Evolutionary conservation across 768 basidiomycete species (phyloP), one percentile per base, ranked within the genome.

Genomic region (Boletus pseudopeckii): DNA sequence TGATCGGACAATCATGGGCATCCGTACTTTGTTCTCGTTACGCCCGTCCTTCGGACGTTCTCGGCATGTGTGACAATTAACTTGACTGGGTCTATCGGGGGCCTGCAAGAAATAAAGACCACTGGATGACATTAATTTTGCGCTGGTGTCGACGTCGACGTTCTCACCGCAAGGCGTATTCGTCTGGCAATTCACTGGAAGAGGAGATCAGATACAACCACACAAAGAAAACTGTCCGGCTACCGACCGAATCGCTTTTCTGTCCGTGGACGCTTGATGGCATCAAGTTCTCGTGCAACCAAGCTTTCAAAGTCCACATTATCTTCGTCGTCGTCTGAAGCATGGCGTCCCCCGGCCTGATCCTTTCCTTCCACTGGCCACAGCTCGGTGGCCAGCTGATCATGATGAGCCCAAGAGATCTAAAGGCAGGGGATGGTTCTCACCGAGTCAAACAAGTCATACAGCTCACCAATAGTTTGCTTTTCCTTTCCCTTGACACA

Each of bases 401-500:
- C 48, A 48, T 49, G 52, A 49, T 64, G 20, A 60, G 53, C 50
- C 33, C 37, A 47, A 38, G 45, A 52, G 55, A 24, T 52, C 36
- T 17, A 46, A 43, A 14, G n/a, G 53, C 18, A 39, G 24, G 39
- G 10, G 17, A 39, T n/a, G 47, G 15, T 33, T 70, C 83, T 61
- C 57, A 91, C 91, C 48, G 79, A 79, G 54, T 91, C 87, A 50
- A 93, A 90, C 10, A 93, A 62, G 62, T 91, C 88, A 57, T 85
- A 86, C 34, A 90, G 68, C 64, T 93, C 91, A 36, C 85, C 83
- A 5, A 90, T 80, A 0, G 87, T 79, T 62, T 85, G 85, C 57
- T 80, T 86, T 67, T 93, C 92, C 60, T 86, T 92, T 18, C 91
- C 91, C 67, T 86, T 90, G 30, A 90, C 80, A 76, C 89, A 92